Conservation (phyloP, 148 eudicot species). For the Rhododendron griersonianum region DNA sequence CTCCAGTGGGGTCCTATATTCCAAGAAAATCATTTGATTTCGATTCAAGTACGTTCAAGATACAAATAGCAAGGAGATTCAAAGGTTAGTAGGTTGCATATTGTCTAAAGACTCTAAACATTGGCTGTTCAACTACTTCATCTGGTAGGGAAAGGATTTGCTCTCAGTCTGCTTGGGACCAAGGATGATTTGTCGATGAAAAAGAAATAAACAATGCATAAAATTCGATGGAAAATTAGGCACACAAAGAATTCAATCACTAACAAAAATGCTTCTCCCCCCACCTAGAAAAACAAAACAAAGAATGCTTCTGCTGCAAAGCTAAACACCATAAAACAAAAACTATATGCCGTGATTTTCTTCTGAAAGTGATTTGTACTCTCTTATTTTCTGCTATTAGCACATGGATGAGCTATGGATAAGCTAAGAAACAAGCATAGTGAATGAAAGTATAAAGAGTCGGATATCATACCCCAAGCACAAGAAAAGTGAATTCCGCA, state of each 20-base stretch:
- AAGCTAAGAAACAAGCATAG: not conserved
- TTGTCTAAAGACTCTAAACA: not conserved
- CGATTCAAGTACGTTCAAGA: not conserved
- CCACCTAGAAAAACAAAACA: too few relatives aligned
- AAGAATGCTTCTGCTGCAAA: not conserved
- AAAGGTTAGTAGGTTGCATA: not conserved
- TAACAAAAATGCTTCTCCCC: too few relatives aligned
- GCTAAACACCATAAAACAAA: not conserved
- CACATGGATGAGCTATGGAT: not conserved
- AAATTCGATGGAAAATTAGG: not conserved
- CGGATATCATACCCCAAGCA: slow-evolving; percentile 48
- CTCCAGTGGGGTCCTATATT: slow-evolving; percentile 65
- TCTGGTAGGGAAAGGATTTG: not conserved
- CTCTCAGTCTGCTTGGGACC: not conserved
- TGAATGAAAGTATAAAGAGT: not conserved
- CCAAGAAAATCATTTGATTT: not conserved
- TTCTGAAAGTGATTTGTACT: not conserved
- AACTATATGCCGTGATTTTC: not conserved
- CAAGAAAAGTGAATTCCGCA: slow-evolving; percentile 65
- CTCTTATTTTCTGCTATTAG: not conserved
- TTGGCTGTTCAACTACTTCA: not conserved
- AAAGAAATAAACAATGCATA: not conserved
- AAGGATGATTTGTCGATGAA: not conserved
- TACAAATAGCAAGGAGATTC: not conserved
- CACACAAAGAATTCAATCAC: not conserved